phyloP scores from a whole-genome alignment of 768 basidiomycete species.

The Xerocomellus intermedius region DNA sequence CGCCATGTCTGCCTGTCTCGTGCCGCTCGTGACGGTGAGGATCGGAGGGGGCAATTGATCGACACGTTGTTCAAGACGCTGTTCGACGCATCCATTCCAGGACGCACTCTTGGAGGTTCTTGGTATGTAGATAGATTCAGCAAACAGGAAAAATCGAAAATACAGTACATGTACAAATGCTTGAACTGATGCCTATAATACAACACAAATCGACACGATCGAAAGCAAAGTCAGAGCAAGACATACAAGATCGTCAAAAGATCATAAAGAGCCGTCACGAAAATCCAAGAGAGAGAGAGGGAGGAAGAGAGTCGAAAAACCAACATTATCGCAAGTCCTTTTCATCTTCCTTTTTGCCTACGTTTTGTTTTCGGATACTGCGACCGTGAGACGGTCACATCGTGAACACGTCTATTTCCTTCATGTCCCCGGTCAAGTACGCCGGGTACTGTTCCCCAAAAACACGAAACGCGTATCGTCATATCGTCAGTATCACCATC shows the following conservation, averaged over 20 bases:
- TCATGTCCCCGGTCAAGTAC: slow-evolving; percentile 32
- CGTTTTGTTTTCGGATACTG: too few relatives aligned
- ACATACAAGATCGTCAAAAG: background rate
- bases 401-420: slow-evolving; percentile 34
- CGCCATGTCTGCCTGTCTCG: slow-evolving; percentile 95
- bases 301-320: too few relatives aligned
- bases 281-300: background rate
- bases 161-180: too few relatives aligned
- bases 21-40: slow-evolving; percentile 69
- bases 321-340: background rate
- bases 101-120: too few relatives aligned
- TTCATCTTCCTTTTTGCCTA: background rate
- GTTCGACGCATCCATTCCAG: slow-evolving; percentile 69
- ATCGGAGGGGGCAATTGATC: slow-evolving; percentile 51
- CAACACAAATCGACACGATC: too few relatives aligned
- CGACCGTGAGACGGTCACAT: slow-evolving; percentile 17
- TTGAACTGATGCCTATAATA: too few relatives aligned
- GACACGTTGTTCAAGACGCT: slow-evolving; percentile 77
- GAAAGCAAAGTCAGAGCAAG: too few relatives aligned
- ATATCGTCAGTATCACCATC: background rate
- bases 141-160: too few relatives aligned
- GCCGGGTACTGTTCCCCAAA: slow-evolving; percentile 18
- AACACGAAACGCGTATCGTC: background rate
- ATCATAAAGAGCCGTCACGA: background rate
- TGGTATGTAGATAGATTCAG: too few relatives aligned